A percentile compares a stretch with the other conserved stretches of the same genome.
phyloP scores from a whole-genome alignment of 441 rosid genomes.

The Breynia disticha region DNA sequence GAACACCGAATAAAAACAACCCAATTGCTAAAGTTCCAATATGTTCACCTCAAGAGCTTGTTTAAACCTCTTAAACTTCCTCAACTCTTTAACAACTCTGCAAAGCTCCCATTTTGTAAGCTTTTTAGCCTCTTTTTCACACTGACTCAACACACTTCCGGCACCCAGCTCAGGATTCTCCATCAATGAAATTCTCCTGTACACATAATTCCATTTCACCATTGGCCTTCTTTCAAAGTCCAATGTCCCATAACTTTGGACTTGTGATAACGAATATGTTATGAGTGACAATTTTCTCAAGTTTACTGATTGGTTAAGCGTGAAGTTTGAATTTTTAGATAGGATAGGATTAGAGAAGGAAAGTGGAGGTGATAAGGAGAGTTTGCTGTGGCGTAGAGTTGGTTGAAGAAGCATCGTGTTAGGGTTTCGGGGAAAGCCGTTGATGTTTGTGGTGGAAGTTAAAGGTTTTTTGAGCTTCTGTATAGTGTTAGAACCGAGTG shows the following conservation, averaged over 20 bases:
- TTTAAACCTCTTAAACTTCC: constrained; percentile 66
- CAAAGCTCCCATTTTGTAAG: constrained; percentile 91
- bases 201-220: constrained; percentile 65
- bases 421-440: constrained; percentile 19
- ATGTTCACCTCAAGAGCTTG: constrained; percentile 79
- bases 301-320: constrained; percentile 18
- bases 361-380: background rate
- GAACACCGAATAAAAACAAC: background rate
- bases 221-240: constrained; percentile 76
- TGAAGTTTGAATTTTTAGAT: background rate
- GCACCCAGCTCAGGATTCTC: constrained; percentile 69
- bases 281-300: constrained; percentile 21
- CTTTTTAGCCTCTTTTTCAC: constrained; percentile 61
- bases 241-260: constrained; percentile 65
- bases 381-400: background rate
- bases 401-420: constrained; percentile 1
- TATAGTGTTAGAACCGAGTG: too few species aligned
- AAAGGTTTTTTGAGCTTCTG: too few species aligned
- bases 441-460: too few species aligned
- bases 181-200: constrained; percentile 66
- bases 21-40: background rate
- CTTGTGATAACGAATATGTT: constrained; percentile 58
- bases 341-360: background rate
- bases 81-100: constrained; percentile 80
- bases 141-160: constrained; percentile 54